Percentiles rank a stretch among this genome's conserved stretches.
Conservation (phyloP, 208 protist species). For the Porcisia hertigi region DNA sequence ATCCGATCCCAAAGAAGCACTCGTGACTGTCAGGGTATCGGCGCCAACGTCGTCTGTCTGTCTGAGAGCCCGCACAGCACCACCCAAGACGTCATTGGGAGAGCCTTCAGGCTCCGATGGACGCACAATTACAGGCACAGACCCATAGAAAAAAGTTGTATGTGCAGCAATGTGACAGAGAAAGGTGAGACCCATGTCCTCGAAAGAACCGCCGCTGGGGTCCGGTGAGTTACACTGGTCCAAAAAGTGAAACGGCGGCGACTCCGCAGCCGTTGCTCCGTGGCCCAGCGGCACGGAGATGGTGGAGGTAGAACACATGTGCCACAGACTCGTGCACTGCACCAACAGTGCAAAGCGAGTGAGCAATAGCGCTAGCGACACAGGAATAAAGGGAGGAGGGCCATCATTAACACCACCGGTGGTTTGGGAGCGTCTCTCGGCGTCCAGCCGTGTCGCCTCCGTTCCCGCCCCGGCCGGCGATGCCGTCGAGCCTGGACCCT, state of each 20-base stretch:
- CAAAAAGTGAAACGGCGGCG: background rate
- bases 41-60: background rate
- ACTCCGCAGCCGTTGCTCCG: background rate
- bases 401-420: background rate
- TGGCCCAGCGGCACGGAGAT: background rate
- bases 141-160: constrained; percentile 7
- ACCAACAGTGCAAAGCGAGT: constrained; percentile 10
- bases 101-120: background rate
- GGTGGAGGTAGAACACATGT: background rate
- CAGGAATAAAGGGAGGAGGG: background rate
- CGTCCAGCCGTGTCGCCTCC: background rate
- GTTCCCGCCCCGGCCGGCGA: background rate
- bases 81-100: background rate
- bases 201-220: background rate
- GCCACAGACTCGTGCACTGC: constrained; percentile 15
- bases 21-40: background rate
- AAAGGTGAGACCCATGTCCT: constrained; percentile 17
- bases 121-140: constrained; percentile 7
- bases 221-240: background rate
- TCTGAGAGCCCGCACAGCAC: background rate
- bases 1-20: background rate
- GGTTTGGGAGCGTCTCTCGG: background rate
- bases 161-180: constrained; percentile 11
- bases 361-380: constrained; percentile 12
- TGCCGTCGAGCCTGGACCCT: background rate